Evolutionary conservation across 1,139 yeast genomes (phyloP), one percentile per base, ranked within the genome.

Genomic region (Nadsonia commutata): DNA sequence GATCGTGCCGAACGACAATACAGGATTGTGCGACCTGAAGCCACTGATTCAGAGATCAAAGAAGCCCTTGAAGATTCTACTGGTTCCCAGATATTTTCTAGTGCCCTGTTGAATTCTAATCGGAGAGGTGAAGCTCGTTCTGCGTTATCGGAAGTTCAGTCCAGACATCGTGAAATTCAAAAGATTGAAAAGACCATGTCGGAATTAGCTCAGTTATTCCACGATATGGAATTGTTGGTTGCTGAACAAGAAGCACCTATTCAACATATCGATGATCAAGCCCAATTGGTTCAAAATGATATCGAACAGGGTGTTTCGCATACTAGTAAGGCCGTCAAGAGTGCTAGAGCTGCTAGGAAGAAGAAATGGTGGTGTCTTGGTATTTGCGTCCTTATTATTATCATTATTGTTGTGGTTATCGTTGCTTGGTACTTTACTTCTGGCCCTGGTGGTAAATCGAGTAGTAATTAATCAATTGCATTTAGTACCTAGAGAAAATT

Each of bases 61-160:
- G 39, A 47, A 46, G 20, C 41, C 38, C 77, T 83, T 45, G 93
- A 80, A 54, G 90, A 83, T 57, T 78, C 78, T 43, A 82, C 81
- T 53, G 81, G 86, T 45, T 85, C 81, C 59, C 97, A 86, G 64
- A 82, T 86, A 57, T 90, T 90, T 66, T 86, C 93, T 49, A 94
- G 85, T 64, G 96, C 96, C n/a, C 71, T 90, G 53, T 69, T 85
- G 71, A 85, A 80, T 67, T 81, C 94, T 45, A 84, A 85, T 63
- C 80, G 96, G 66, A 78, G 94, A 57, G 98, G 98, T 53, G 95
- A 90, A 65, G 97, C 97, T 43, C 77, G 94, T 62, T 78, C 95
- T 33, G 97, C 94, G 2, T 73, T 90, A 56, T 83, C 85, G 56
- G 98, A 90, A 65, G 98, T 90, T 45, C 95, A 90, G 65, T 78